These are phyloP conservation scores for Podospora pseudopauciseta DNA, from an alignment of 495 filamentous ascomycete genomes.

Conservation along the genomic window DNA sequence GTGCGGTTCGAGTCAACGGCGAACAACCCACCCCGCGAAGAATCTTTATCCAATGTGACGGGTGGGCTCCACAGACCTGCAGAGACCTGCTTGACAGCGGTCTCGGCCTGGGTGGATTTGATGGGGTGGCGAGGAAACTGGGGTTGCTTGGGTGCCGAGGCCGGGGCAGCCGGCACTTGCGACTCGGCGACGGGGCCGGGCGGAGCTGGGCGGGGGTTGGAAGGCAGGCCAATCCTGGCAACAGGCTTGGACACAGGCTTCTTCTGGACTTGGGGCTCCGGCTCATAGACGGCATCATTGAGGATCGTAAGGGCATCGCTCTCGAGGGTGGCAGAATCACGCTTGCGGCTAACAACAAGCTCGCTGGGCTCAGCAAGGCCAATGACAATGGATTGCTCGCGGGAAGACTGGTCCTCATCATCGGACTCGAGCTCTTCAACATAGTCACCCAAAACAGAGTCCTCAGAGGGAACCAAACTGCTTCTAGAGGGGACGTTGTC, in stretches of 20 bases:
- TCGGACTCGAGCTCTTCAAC: constrained; percentile 32
- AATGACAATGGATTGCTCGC: constrained; percentile 32
- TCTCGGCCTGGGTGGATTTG: constrained; percentile 20
- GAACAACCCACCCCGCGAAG: constrained; percentile 26
- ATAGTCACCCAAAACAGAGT: constrained; percentile 27
- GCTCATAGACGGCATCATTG: constrained; percentile 13
- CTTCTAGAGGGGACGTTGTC: constrained; percentile 44
- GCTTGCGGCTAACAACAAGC: constrained; percentile 22
- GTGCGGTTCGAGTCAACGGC: constrained; percentile 19
- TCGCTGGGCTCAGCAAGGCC: constrained; percentile 29
- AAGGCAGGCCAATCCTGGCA: constrained; percentile 17
- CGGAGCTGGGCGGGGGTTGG: constrained; percentile 9
- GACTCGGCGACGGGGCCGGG: constrained; percentile 5
- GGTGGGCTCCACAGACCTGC: constrained; percentile 27
- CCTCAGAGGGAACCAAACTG: constrained; percentile 38
- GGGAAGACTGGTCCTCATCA: constrained; percentile 26
- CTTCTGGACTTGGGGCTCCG: not conserved
- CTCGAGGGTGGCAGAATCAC: constrained; percentile 24
- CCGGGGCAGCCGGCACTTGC: constrained; percentile 1
- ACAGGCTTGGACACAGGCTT: constrained; percentile 18
- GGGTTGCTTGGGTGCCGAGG: not conserved
- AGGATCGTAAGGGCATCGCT: constrained; percentile 30
- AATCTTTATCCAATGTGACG: constrained; percentile 5
- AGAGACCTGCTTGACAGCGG: constrained; percentile 15
- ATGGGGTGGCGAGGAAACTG: constrained; percentile 14